Percentiles rank a stretch among this genome's conserved stretches.
Evolutionary conservation across 202 grass and related monocot genomes (phyloP).

Genomic region (Alloteropsis angusta): DNA sequence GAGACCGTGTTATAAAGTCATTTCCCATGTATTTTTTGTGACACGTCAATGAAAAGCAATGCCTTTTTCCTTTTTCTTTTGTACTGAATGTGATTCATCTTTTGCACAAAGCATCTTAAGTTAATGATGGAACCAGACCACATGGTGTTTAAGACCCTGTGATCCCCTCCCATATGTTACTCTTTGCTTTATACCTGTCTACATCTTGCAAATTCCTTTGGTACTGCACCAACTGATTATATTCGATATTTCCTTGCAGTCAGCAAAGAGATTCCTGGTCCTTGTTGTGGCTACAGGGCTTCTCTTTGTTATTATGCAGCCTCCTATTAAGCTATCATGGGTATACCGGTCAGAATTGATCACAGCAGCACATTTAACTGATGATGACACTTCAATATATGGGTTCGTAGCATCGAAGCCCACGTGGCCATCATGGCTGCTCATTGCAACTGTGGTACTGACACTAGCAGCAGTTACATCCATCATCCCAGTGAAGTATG

Average conservation of each 20-base stretch:
- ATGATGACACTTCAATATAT: slow-evolving; percentile 92
- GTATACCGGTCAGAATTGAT: slow-evolving; percentile 81
- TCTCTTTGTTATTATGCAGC: slow-evolving; percentile 86
- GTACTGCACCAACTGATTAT: slow-evolving; percentile 17
- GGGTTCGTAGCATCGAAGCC: slow-evolving; percentile 64
- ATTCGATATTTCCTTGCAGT: slow-evolving; percentile 45
- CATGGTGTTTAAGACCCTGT: neutral
- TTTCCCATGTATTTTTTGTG: neutral
- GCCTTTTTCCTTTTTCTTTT: neutral
- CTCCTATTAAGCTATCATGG: slow-evolving; percentile 76
- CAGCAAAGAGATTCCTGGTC: slow-evolving; percentile 71
- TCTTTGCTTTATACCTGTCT: neutral
- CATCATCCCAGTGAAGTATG: slow-evolving; percentile 93
- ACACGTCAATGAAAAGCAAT: neutral
- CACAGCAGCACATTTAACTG: slow-evolving; percentile 59
- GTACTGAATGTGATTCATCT: neutral
- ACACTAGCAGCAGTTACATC: slow-evolving; percentile 77
- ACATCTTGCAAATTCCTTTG: neutral
- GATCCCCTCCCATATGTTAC: neutral
- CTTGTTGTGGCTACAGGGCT: slow-evolving; percentile 75
- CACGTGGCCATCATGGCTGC: slow-evolving; percentile 94
- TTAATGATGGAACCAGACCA: neutral
- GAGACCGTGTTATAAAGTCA: neutral
- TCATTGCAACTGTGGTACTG: slow-evolving; percentile 76
- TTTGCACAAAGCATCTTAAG: neutral